phyloP scores from a whole-genome alignment of 2,329 filamentous ascomycete genomes.

The Colletotrichum simmondsii region DNA sequence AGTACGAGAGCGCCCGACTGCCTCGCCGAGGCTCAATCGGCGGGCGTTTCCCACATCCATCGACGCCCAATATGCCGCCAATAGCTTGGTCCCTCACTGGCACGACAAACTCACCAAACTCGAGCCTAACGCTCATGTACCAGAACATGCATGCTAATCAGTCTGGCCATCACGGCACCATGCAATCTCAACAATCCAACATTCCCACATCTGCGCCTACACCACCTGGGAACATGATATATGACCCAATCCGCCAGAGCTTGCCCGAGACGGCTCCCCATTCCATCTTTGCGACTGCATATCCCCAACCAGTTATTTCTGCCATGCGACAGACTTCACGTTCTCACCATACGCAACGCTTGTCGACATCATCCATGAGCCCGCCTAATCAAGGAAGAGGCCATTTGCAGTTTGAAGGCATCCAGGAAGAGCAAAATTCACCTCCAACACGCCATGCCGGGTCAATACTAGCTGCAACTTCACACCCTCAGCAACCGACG shows the following conservation, averaged over 20 bases:
- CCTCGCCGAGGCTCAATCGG: conserved; percentile 52
- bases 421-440: conserved; percentile 44
- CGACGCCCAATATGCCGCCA: conserved; percentile 61
- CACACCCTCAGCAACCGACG: conserved; percentile 16
- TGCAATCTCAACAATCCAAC: conserved; percentile 24
- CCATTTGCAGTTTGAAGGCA: conserved; percentile 42
- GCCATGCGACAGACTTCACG: conserved; percentile 57
- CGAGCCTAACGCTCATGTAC: conserved; percentile 85
- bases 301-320: conserved; percentile 61
- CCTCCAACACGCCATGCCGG: conserved; percentile 42
- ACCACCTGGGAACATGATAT: conserved; percentile 68
- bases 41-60: conserved; percentile 54
- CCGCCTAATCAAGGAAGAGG: conserved; percentile 32
- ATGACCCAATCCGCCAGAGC: conserved; percentile 68
- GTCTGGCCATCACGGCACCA: background rate
- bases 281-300: conserved; percentile 59
- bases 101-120: conserved; percentile 85
- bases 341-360: conserved; percentile 40
- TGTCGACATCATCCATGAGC: conserved; percentile 36
- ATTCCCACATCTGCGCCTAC: conserved; percentile 52
- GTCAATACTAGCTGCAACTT: conserved; percentile 38
- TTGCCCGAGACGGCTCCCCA: conserved; percentile 56
- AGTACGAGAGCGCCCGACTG: conserved; percentile 77
- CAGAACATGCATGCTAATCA: conserved; percentile 61
- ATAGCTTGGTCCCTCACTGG: conserved; percentile 92